Base-by-base conservation (phyloP, 352 stramenopile species). In the Phytophthora boehmeriae region DNA sequence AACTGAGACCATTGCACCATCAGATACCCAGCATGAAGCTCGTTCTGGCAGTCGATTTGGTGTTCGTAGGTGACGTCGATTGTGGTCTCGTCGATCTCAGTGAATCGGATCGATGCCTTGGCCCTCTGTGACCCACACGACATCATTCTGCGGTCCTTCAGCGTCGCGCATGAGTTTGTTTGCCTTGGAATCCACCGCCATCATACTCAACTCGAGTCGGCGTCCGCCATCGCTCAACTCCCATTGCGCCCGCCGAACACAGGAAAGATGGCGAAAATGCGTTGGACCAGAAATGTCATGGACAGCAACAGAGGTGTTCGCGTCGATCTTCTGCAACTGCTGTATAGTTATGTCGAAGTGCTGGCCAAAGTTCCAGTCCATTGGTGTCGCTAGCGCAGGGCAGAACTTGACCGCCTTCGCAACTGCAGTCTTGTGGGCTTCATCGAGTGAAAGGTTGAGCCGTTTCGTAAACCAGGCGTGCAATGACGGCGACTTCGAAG, bases 1-100 rank as follows among this genome's bases (percentile, higher is more conserved):
- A 83, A 74, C 50, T 65, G 65, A 46, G 63, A 59, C 36, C 64
- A 77, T 28, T 86, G 73, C n/a, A 78, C 61, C 60, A 83, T 71
- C 23, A 83, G 28, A 25, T 71, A 66, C 36, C 63, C 58, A 19
- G 73, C 73, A 17, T 79, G 68, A 34, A 73, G 62, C 36, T 75
- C 56, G 42, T 20, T 81, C 28, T 72, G 17, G 25, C 68, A 76
- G 41, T 9, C 46, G 16, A 53, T 32, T 23, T 43, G 63, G 30
- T 75, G 67, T 22, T 72, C 63, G 43, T 75, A 75, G 19, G 60
- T 36, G n/a, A 72, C 47, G 10, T 71, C 62, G 14, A 71, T 35
- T n/a, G 36, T 43, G 6, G 45, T 43, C 28, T 61, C 34, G 19
- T 68, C 54, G 6, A 71, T 52, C 34, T 68, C 56, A 8, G 57